Percentiles rank a stretch among this genome's conserved stretches.
phyloP scores from a whole-genome alignment of 208 protist species.

The Leishmania tarentolae region DNA sequence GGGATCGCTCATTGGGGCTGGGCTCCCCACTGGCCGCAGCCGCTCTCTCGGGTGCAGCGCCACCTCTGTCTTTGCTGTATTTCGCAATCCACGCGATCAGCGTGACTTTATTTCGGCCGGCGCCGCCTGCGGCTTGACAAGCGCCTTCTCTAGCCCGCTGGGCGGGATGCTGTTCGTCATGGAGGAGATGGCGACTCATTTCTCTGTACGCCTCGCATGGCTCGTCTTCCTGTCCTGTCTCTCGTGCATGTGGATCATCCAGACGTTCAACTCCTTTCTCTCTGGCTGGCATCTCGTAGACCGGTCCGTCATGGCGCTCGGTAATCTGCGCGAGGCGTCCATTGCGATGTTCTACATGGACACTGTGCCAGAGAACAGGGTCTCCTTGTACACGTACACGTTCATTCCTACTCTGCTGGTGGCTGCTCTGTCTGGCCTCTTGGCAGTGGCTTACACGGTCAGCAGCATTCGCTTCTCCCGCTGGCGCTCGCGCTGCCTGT shows the following conservation, averaged over 20 bases:
- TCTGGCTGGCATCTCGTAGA: constrained; percentile 45
- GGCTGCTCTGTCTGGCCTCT: constrained; percentile 53
- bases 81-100: constrained; percentile 80
- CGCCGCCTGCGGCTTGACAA: constrained; percentile 89
- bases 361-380: constrained; percentile 41
- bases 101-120: constrained; percentile 90
- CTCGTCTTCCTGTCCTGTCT: constrained; percentile 87
- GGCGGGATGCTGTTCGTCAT: constrained; percentile 92
- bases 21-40: constrained; percentile 76
- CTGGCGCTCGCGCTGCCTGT: constrained; percentile 54
- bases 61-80: constrained; percentile 53
- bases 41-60: constrained; percentile 59
- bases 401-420: constrained; percentile 69
- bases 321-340: constrained; percentile 42
- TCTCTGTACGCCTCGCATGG: constrained; percentile 73
- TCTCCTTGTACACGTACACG: constrained; percentile 57
- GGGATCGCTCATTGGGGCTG: constrained; percentile 86
- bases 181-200: constrained; percentile 90
- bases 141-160: constrained; percentile 90
- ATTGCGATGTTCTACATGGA: constrained; percentile 73
- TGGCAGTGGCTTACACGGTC: constrained; percentile 75
- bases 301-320: constrained; percentile 13
- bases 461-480: constrained; percentile 65
- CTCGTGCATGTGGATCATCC: constrained; percentile 72
- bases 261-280: constrained; percentile 68